Evolutionary conservation across 1,139 yeast genomes (phyloP), one percentile per base, ranked within the genome.

Genomic region (Protomyces lactucae-debilis): DNA sequence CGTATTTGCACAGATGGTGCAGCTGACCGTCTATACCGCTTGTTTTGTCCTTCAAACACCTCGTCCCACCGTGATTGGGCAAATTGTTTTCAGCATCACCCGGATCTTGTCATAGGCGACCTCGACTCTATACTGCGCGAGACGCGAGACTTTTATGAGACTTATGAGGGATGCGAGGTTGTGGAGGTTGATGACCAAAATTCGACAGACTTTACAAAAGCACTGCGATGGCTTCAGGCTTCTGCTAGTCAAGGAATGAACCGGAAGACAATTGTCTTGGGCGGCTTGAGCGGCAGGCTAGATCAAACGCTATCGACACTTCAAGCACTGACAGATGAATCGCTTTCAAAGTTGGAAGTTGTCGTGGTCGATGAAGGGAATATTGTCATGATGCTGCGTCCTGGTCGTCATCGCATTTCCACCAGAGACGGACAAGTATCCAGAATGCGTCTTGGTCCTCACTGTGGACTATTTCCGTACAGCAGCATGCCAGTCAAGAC

Each of bases 1-100:
- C 37, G 55, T 21, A 43, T 59, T 16, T 59, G 63, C 37, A 40
- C 63, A 3, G 63, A 59, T 43, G 63, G 63, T 6, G 63, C 63
- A 3, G 54, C 57, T 8, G 63, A 59, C 12, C 52, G 63, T 12
- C 43, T 59, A 18, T 55, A 52, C 53, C 12, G 35, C 6, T n/a
- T 39, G 18, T 8, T 57, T 8, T 52, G 21, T 28, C 10, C 6
- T 3, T 3, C 32, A 4, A 37, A 37, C 1, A n/a, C 43, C 9
- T 4, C 9, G 9, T 37, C 43, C 16, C 16, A 14, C 16, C 16
- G 4, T n/a, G 16, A n/a, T n/a, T 43, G 48, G 48, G 23, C 21
- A 4, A 43, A 18, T 12, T 1, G 23, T 14, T 43, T 43, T 18
- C 12, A n/a, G 48, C 16, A 18, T 14, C 40, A 28, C 12, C 63